phyloP scores from a whole-genome alignment of 805 yeast genomes.

The Kluyveromyces starmeri region DNA sequence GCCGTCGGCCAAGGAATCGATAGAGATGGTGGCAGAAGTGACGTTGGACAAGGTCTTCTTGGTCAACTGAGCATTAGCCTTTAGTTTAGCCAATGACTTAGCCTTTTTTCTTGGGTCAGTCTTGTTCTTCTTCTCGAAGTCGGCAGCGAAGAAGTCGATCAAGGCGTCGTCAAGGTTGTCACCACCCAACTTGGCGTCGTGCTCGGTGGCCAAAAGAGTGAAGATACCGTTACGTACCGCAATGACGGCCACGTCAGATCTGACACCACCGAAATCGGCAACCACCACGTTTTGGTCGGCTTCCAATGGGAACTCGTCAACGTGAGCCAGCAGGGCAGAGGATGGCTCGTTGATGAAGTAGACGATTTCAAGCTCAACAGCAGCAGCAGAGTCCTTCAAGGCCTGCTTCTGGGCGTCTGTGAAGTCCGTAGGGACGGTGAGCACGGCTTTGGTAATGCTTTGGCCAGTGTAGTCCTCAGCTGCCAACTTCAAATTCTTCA shows the following conservation, averaged over 20 bases:
- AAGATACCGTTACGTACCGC: conserved; percentile 90
- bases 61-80: conserved; percentile 70
- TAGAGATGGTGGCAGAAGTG: conserved; percentile 79
- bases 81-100: conserved; percentile 82
- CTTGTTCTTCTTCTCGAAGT: conserved; percentile 82
- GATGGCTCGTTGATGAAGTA: conserved; percentile 90
- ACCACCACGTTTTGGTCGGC: conserved; percentile 47
- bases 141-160: conserved; percentile 80
- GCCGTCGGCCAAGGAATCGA: conserved; percentile 92
- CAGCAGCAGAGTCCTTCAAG: conserved; percentile 50
- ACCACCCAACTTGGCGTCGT: conserved; percentile 81
- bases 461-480: conserved; percentile 90
- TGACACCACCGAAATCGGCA: conserved; percentile 92
- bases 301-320: conserved; percentile 37
- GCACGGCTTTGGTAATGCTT: conserved; percentile 69
- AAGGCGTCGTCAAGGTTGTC: conserved; percentile 72
- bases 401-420: conserved; percentile 61
- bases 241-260: conserved; percentile 92
- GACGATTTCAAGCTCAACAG: conserved; percentile 69
- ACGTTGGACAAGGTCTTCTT: conserved; percentile 91
- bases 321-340: conserved; percentile 81
- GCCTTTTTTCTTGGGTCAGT: conserved; percentile 72
- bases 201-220: conserved; percentile 80
- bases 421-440: conserved; percentile 88
- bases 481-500: conserved; percentile 70